Evolutionary conservation across 495 filamentous ascomycete species (phyloP).

Genomic region (Pyronema domesticum): DNA sequence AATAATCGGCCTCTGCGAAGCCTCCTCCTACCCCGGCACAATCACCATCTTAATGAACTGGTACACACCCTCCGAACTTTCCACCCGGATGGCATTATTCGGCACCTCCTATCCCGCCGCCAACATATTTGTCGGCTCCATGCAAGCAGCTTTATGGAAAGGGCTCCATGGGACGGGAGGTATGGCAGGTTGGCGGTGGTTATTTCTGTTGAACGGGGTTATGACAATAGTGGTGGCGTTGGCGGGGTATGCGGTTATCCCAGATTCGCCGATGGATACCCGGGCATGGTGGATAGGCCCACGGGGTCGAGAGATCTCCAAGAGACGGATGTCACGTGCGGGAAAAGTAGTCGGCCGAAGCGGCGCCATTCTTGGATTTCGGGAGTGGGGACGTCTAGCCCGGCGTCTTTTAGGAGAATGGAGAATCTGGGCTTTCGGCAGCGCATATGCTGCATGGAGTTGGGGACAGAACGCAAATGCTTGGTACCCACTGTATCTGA

Average conservation of each 20-base stretch:
- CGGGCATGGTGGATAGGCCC: slow-evolving; percentile 3
- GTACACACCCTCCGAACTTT: slow-evolving; percentile 7
- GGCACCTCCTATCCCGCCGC: slow-evolving; percentile 7
- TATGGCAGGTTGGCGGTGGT: slow-evolving; percentile 6
- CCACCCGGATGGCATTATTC: slow-evolving; percentile 2
- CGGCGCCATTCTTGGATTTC: not conserved
- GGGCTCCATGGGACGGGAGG: slow-evolving; percentile 1
- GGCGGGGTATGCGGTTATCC: slow-evolving; percentile 3
- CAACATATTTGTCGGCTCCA: slow-evolving; percentile 4
- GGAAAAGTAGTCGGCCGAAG: slow-evolving; percentile 2
- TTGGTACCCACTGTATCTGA: slow-evolving; percentile 3
- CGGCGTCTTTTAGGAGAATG: not conserved
- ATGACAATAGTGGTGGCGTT: slow-evolving; percentile 7
- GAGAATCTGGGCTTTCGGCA: slow-evolving; percentile 3
- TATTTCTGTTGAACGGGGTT: slow-evolving; percentile 4
- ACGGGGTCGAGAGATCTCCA: not conserved
- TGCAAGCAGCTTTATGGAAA: slow-evolving; percentile 5
- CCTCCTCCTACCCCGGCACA: slow-evolving; percentile 7
- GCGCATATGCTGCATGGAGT: not conserved
- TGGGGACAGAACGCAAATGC: slow-evolving; percentile 4
- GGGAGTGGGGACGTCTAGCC: not conserved
- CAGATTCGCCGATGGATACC: not conserved
- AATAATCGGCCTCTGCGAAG: slow-evolving; percentile 6
- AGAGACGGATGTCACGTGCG: not conserved
- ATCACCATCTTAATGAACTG: slow-evolving; percentile 8